Base-by-base conservation (phyloP, 495 filamentous ascomycete species). In the Penicillium desertorum region DNA sequence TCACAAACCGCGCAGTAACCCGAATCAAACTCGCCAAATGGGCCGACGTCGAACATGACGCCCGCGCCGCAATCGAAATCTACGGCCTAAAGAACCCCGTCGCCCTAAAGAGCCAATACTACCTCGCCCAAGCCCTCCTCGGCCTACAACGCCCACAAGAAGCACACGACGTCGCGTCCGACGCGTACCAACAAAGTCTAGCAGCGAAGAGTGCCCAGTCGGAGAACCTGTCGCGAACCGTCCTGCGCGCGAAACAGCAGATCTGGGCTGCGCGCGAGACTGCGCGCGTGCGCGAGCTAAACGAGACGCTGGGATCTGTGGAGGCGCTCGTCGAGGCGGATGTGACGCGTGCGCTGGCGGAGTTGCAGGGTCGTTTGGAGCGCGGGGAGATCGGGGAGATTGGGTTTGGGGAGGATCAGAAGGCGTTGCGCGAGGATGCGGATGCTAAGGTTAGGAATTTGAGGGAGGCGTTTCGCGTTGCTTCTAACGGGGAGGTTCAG, bases 1-100 rank as follows among this genome's bases (percentile, higher is more conserved):
- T 81, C 78, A 95, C 93, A 29, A 98, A 98, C 76, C 88, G 94
- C 50, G 89, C 93, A 41, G 87, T 96, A 71, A 85, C 90, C 11
- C 87, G 92, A 43, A 76, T 94, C 43, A 85, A 83, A 64, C 80
- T 95, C n/a, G 66, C 70, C 30, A 77, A 79, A 63, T 92, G 85
- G 81, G 79, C 88, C n/a, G 80, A 70, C n/a, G 91, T 87, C 29
- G 86, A 96, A 61, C 78, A 83, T 37, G 94, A 97, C 72, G 92
- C 92, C 62, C 69, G 86, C 22, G 75, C 79, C 41, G 86, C 88
- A 49, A 86, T 98, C 56, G 76, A 84, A 5, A 78, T 96, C 7
- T 73, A 81, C 52, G 74, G 82, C 43, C 44, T 58, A 4, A 74
- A 77, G 59, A 85, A 83, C 62, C 76, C 69, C 3, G 20, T 51